phyloP scores from a whole-genome alignment of 2,329 filamentous ascomycete species.

The Fusarium sp. region DNA sequence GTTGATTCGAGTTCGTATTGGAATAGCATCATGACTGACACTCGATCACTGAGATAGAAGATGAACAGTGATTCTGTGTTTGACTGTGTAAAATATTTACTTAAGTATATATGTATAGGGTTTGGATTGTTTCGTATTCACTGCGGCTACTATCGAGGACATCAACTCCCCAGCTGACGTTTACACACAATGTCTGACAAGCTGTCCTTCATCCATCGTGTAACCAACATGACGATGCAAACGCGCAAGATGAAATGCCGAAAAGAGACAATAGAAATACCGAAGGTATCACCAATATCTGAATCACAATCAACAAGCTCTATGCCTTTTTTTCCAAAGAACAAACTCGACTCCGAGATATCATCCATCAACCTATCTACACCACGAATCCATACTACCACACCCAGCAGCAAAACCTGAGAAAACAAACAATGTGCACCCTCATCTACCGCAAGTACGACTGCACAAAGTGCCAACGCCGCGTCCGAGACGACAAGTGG shows the following conservation, averaged over 20 bases:
- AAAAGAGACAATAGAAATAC: background rate
- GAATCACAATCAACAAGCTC: background rate
- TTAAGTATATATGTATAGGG: fast-evolving
- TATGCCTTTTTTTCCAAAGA: background rate
- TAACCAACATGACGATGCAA: slow-evolving; percentile 2
- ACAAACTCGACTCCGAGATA: background rate
- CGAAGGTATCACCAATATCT: background rate
- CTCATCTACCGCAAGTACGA: slow-evolving; percentile 22
- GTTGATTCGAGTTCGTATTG: background rate
- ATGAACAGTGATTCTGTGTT: background rate
- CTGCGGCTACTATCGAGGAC: background rate
- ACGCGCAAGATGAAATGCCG: background rate
- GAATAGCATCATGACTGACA: background rate
- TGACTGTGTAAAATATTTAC: no score
- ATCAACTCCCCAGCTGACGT: background rate
- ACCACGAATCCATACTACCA: background rate
- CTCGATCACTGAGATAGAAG: background rate
- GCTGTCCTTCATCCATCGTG: background rate
- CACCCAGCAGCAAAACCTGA: background rate
- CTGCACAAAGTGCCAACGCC: slow-evolving; percentile 26
- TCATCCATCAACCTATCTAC: background rate
- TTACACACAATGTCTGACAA: background rate
- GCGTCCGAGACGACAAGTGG: slow-evolving; percentile 14
- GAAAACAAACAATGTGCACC: slow-evolving; percentile 22
- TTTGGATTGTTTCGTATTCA: background rate